Evolutionary conservation across 257 asterid genomes (phyloP).

Genomic region (Gentiana dahurica): DNA sequence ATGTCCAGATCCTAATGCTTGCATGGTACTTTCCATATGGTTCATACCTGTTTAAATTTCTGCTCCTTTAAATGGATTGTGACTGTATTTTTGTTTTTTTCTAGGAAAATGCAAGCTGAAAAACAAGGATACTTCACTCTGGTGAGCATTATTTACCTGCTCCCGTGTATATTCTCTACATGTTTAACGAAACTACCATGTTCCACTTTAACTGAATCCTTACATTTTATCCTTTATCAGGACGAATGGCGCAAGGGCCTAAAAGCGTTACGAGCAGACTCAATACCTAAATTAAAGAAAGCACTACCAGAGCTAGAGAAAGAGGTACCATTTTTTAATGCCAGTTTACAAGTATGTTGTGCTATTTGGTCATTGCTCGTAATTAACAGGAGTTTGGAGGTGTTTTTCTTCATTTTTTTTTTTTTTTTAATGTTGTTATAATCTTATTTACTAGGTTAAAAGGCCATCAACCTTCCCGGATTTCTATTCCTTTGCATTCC

Average conservation of each 20-base stretch:
- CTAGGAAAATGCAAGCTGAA: slow-evolving; percentile 90
- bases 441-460: slow-evolving; percentile 31
- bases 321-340: slow-evolving; percentile 39
- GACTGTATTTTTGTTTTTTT: slow-evolving; percentile 6
- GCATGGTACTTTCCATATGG: slow-evolving; percentile 53
- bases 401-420: neutral
- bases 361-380: neutral
- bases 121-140: slow-evolving; percentile 76
- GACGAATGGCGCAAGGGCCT: slow-evolving; percentile 89
- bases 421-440: neutral
- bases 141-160: slow-evolving; percentile 25
- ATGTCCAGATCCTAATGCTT: slow-evolving; percentile 75
- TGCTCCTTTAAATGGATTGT: slow-evolving; percentile 7
- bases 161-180: neutral
- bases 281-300: slow-evolving; percentile 60
- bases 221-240: slow-evolving; percentile 16
- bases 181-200: neutral
- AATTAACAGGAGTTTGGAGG: neutral
- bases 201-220: too few species aligned
- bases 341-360: neutral
- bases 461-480: slow-evolving; percentile 41
- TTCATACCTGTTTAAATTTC: slow-evolving; percentile 3
- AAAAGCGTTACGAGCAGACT: slow-evolving; percentile 61
- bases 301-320: slow-evolving; percentile 68
- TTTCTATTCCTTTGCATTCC: slow-evolving; percentile 56